Evolutionary conservation across 1,139 yeast genomes (phyloP).

Genomic region (Blastobotrys illinoisensis): DNA sequence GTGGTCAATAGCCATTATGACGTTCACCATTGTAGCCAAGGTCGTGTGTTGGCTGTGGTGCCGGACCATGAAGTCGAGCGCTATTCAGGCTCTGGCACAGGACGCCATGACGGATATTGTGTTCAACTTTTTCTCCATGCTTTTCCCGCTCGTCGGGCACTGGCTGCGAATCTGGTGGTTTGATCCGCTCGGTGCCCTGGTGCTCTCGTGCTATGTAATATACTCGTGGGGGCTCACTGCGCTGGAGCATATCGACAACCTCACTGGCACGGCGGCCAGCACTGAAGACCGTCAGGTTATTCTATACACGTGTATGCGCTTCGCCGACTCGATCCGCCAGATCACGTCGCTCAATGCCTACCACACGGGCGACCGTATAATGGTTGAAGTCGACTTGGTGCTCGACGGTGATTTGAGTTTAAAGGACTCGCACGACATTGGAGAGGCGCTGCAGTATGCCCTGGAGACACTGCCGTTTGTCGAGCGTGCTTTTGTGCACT

Average conservation of each 20-base stretch:
- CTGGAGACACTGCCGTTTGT: slow-evolving; percentile 71
- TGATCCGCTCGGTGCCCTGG: slow-evolving; percentile 67
- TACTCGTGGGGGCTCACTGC: slow-evolving; percentile 57
- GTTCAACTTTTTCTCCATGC: slow-evolving; percentile 61
- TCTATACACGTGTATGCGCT: slow-evolving; percentile 60
- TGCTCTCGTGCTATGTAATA: slow-evolving; percentile 57
- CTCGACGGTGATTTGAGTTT: slow-evolving; percentile 49
- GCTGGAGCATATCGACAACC: slow-evolving; percentile 64
- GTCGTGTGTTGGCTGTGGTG: slow-evolving; percentile 63
- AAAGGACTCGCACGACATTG: slow-evolving; percentile 72
- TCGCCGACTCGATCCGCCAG: slow-evolving; percentile 60
- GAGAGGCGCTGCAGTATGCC: slow-evolving; percentile 76
- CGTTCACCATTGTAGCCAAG: slow-evolving; percentile 55
- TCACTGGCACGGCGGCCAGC: slow-evolving; percentile 69
- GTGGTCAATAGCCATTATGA: slow-evolving; percentile 58
- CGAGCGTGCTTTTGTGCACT: slow-evolving; percentile 76
- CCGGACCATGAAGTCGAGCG: slow-evolving; percentile 53
- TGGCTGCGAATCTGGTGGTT: slow-evolving; percentile 57
- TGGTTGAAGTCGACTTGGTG: slow-evolving; percentile 72
- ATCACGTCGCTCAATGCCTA: slow-evolving; percentile 67
- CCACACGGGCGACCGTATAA: slow-evolving; percentile 72
- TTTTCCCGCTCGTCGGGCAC: slow-evolving; percentile 63
- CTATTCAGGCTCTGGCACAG: slow-evolving; percentile 75
- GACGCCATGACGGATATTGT: slow-evolving; percentile 76
- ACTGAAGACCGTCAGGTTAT: slow-evolving; percentile 60